Percentiles rank a stretch among this genome's conserved stretches.
phyloP scores from a whole-genome alignment of 2,329 filamentous ascomycete genomes.

The Ascochyta koolunga region DNA sequence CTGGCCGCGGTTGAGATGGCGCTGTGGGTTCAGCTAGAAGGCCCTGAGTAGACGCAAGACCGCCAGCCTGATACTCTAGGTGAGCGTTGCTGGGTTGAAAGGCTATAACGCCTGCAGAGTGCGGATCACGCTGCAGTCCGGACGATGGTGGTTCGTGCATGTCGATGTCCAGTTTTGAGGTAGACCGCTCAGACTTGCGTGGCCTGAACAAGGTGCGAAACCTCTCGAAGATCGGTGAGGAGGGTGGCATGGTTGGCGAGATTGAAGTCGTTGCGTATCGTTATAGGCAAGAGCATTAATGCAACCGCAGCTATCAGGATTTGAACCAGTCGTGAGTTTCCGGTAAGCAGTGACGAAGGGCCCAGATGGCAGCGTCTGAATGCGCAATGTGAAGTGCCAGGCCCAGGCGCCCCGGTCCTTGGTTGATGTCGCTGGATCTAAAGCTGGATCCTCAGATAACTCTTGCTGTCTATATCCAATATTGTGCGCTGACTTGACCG shows the following conservation, averaged over 20 bases:
- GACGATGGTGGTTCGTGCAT: neutral
- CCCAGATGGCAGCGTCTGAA: neutral
- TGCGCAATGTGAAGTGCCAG: neutral
- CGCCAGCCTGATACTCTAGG: neutral
- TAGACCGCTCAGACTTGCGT: neutral
- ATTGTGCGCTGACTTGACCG: conserved; percentile 4
- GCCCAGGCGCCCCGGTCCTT: neutral
- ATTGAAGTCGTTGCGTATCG: neutral
- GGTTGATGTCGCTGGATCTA: neutral
- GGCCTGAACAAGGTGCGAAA: conserved; percentile 9
- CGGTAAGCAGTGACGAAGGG: neutral
- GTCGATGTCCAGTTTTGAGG: neutral
- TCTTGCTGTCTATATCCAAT: conserved; percentile 1
- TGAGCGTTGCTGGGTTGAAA: neutral
- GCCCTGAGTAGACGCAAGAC: neutral
- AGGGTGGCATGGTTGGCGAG: conserved; percentile 2
- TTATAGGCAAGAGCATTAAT: neutral
- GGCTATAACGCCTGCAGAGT: neutral
- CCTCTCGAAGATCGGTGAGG: conserved; percentile 4
- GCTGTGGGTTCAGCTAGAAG: neutral
- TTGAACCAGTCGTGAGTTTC: neutral
- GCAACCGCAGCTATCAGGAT: neutral
- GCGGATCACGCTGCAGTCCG: neutral
- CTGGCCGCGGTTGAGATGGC: neutral
- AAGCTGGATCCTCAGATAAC: neutral